These are phyloP conservation scores for Solanum clarkiae DNA, from an alignment of 257 asterid genomes.

Conservation along the genomic window DNA sequence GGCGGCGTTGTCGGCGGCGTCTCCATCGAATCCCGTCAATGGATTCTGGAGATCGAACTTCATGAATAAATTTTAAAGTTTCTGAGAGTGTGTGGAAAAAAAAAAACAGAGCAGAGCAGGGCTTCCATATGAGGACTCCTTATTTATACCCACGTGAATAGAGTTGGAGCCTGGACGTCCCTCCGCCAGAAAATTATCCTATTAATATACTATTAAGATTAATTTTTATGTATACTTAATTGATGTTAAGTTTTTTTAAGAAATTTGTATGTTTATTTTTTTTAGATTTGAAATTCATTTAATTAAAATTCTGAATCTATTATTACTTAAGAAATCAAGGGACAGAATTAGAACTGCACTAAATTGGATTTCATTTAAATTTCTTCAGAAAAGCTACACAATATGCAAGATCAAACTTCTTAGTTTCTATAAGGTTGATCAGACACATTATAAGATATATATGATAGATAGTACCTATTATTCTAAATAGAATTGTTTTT, in stretches of 20 bases:
- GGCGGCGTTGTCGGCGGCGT: conserved; percentile 18
- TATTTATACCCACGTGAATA: not conserved
- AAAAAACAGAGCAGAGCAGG: not conserved
- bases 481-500: no score
- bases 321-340: fast-evolving
- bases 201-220: not conserved
- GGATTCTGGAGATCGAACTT: conserved; percentile 38
- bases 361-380: not conserved
- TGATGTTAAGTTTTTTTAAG: no score
- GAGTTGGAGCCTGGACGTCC: not conserved
- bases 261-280: no score
- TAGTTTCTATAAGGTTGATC: no score
- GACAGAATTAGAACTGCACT: not conserved
- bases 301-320: no score
- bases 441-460: no score
- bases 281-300: no score
- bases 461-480: no score
- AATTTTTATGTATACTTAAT: no score
- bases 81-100: not conserved
- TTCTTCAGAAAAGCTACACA: not conserved
- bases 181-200: no score
- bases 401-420: no score
- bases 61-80: not conserved
- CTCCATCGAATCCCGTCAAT: conserved; percentile 13
- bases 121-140: not conserved